Evolutionary conservation across 331 rosid species (phyloP).

Genomic region (Phaseolus coccineus): DNA sequence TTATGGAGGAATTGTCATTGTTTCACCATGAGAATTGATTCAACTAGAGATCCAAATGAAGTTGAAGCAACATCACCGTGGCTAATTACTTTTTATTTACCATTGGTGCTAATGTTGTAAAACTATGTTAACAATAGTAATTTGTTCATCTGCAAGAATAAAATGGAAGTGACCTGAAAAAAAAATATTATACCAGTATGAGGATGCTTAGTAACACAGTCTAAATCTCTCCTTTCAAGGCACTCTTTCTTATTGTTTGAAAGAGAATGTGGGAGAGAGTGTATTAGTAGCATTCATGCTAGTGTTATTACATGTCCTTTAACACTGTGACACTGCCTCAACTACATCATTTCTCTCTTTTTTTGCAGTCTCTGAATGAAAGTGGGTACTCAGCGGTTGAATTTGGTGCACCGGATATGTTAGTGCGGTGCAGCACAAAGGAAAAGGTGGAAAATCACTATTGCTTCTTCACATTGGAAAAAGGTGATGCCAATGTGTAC

Average conservation of each 20-base stretch:
- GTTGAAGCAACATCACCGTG: background rate
- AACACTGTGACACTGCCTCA: background rate
- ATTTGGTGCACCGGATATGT: conserved; percentile 68
- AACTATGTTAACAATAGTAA: background rate
- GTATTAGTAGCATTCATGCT: background rate
- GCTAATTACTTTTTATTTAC: background rate
- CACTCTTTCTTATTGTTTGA: background rate
- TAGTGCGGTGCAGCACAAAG: conserved; percentile 60
- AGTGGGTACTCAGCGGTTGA: conserved; percentile 72
- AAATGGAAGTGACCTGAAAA: background rate
- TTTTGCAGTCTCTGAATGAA: conserved; percentile 71
- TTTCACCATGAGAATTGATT: conserved; percentile 28
- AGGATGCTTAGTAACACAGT: background rate
- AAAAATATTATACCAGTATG: background rate
- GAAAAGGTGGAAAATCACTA: conserved; percentile 43
- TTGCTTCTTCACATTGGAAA: conserved; percentile 57
- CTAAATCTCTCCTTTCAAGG: background rate
- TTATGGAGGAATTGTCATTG: background rate
- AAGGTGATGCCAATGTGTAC: conserved; percentile 41
- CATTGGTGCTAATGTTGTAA: background rate
- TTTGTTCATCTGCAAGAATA: background rate
- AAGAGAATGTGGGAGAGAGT: background rate
- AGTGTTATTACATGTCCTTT: background rate
- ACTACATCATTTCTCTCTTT: background rate
- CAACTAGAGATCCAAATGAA: conserved; percentile 14